These are phyloP conservation scores for Trypanosoma mega DNA, from an alignment of 208 protist species.

Conservation along the genomic window DNA sequence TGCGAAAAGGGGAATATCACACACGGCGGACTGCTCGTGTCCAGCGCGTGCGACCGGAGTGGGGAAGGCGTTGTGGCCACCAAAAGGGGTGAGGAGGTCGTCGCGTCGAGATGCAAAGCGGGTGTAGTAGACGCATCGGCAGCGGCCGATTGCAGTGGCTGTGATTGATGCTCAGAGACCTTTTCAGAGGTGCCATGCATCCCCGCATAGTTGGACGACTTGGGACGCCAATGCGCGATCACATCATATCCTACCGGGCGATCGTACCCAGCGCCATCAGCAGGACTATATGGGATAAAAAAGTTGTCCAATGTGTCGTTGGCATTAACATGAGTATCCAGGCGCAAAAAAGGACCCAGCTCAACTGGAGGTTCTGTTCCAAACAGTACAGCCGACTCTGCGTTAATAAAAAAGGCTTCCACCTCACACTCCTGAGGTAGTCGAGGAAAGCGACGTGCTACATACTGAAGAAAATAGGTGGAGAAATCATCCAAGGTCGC, in stretches of 20 bases:
- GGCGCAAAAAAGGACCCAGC: not conserved
- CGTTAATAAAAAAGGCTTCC: constrained; percentile 14
- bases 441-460: constrained; percentile 1
- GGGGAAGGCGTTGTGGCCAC: no score
- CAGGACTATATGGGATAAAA: constrained; percentile 11
- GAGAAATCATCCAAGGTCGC: constrained; percentile 15
- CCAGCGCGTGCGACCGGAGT: no score
- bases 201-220: not conserved
- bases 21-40: no score
- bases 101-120: no score
- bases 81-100: no score
- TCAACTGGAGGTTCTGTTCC: not conserved
- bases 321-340: constrained; percentile 33
- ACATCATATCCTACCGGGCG: constrained; percentile 25
- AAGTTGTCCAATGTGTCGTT: constrained; percentile 38
- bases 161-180: no score
- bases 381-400: not conserved
- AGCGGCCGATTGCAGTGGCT: no score
- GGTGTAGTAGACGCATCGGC: no score
- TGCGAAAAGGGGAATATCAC: constrained; percentile 25
- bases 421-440: constrained; percentile 9
- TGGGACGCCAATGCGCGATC: constrained; percentile 16
- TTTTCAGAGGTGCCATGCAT: no score
- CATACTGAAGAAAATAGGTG: constrained; percentile 2
- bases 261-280: constrained; percentile 11